A percentile compares a stretch with the other conserved stretches of the same genome.
These are phyloP conservation scores for Asterochloris erici DNA, from an alignment of 139 green algal species.

Conservation along the genomic window DNA sequence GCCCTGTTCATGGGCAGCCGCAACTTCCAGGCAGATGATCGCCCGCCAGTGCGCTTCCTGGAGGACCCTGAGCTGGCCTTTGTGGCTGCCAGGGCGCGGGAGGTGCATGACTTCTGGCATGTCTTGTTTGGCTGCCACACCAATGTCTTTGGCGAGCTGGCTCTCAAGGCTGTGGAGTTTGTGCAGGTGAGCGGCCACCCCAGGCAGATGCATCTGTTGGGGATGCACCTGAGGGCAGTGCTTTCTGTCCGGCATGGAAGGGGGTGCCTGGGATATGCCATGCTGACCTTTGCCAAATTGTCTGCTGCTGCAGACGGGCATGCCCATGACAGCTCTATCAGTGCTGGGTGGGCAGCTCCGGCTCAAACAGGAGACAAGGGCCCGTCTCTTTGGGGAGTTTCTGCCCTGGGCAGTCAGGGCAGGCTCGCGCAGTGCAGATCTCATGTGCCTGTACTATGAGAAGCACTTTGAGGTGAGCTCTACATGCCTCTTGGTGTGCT, in stretches of 20 bases:
- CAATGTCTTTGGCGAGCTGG: slow-evolving; percentile 90
- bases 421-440: slow-evolving; percentile 63
- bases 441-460: slow-evolving; percentile 94
- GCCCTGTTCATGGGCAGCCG: slow-evolving; percentile 84
- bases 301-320: slow-evolving; percentile 75
- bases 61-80: slow-evolving; percentile 93
- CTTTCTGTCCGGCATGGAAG: not conserved
- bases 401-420: slow-evolving; percentile 89
- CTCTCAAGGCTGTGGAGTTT: slow-evolving; percentile 94
- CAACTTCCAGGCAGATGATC: slow-evolving; percentile 79
- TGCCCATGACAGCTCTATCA: slow-evolving; percentile 89
- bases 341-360: slow-evolving; percentile 72
- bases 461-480: slow-evolving; percentile 57
- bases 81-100: slow-evolving; percentile 67
- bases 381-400: slow-evolving; percentile 54
- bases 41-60: slow-evolving; percentile 87
- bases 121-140: slow-evolving; percentile 92
- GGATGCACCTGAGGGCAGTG: not conserved
- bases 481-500: not conserved
- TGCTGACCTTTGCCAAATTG: not conserved
- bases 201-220: not conserved
- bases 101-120: slow-evolving; percentile 97
- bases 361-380: slow-evolving; percentile 50
- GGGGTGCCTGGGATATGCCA: not conserved
- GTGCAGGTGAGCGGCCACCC: slow-evolving; percentile 60